Percentiles rank a stretch among this genome's conserved stretches.
These are phyloP conservation scores for Pelargonium myrrhifolium DNA, from an alignment of 441 rosid genomes.

Conservation along the genomic window DNA sequence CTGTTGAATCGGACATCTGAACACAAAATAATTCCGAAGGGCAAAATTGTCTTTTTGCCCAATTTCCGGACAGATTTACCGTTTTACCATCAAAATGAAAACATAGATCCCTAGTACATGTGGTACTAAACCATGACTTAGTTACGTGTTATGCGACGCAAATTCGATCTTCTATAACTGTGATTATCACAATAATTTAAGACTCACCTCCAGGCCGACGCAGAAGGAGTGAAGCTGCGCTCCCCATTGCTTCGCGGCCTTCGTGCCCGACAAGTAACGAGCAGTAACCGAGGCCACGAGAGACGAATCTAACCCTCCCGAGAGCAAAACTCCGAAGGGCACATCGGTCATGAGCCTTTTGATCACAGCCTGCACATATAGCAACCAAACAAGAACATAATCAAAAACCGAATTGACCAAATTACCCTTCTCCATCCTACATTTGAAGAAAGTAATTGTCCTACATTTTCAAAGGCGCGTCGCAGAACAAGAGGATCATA, in stretches of 20 bases:
- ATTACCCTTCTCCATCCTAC: too few relatives aligned
- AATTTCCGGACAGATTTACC: too few relatives aligned
- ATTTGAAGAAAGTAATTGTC: constrained; percentile 11
- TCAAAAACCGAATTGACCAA: too few relatives aligned
- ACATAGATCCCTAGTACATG: too few relatives aligned
- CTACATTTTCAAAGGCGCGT: constrained; percentile 72
- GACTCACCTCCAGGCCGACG: constrained; percentile 73
- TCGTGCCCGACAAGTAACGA: constrained; percentile 61
- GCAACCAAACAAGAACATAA: background rate
- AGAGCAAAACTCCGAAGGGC: constrained; percentile 93
- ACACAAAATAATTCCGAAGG: too few relatives aligned
- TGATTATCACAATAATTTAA: background rate
- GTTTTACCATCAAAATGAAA: too few relatives aligned
- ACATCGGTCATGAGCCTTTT: constrained; percentile 99
- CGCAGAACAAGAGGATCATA: constrained; percentile 67
- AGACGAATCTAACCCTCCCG: constrained; percentile 98
- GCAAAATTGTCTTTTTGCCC: too few relatives aligned
- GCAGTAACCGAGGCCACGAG: constrained; percentile 93
- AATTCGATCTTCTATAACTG: background rate
- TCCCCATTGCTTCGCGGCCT: constrained; percentile 92
- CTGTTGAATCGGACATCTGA: too few relatives aligned
- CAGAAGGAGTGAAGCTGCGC: constrained; percentile 87
- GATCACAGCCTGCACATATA: constrained; percentile 62
- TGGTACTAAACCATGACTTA: too few relatives aligned
- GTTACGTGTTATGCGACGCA: too few relatives aligned